Evolutionary conservation across 805 yeast species (phyloP), one percentile per base, ranked within the genome.

Genomic region (Jamesozyma spencerorum): DNA sequence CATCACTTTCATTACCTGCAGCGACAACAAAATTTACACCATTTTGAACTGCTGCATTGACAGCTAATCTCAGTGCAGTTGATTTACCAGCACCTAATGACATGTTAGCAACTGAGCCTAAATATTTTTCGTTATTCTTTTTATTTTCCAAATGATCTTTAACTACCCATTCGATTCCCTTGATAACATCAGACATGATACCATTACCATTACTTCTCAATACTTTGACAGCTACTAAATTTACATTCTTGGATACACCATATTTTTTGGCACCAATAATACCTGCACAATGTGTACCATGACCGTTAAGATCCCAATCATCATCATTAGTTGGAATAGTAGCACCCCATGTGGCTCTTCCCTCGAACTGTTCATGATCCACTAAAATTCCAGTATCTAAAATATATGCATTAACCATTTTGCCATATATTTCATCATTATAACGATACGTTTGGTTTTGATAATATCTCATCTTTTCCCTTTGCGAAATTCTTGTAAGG

Each of bases 221-320:
- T 7, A 85, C 92, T 61, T 85, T 84, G 45, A 85, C 84, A 19
- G 92, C 92, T 51, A 81, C 86, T 43, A 85, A 61, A 14, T 75
- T 69, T 13, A 85, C 88, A 39, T 74, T 69, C 64, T 85, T 85
- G 41, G 94, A 86, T 39, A 85, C 85, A 64, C 95, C 95, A 50
- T 79, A 84, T 35, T 74, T 66, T 45, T 69, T 68, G 18, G 90
- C 81, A 37, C 80, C 95, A 53, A 87, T 83, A 31, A 92, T 84
- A 63, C 95, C 96, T n/a, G 95, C 94, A 66, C 92, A 85, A 58
- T 86, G 96, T 33, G 95, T 85, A 55, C 96, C 96, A 65, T 86
- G 96, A 38, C 95, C 96, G 55, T 84, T 82, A 39, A 84, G 86
- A 61, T 87, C 95, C 33, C 81, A 83, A 1, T 69, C 56, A 38